A percentile compares a stretch with the other conserved stretches of the same genome.
These are phyloP conservation scores for Calonectria leucothoes DNA, from an alignment of 2,329 filamentous ascomycete genomes.

Conservation along the genomic window DNA sequence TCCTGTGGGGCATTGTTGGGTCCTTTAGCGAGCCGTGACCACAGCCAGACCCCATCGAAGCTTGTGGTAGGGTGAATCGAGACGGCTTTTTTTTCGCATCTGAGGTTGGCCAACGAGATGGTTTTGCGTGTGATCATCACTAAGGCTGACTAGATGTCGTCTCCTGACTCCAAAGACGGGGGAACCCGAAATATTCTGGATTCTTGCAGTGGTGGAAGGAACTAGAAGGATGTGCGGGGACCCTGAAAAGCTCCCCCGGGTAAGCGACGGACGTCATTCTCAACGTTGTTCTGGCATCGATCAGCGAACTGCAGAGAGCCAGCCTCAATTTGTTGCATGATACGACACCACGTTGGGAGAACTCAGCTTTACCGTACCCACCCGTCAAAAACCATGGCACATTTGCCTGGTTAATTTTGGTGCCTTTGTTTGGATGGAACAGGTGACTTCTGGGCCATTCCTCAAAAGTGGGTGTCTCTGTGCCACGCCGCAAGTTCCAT, in stretches of 20 bases:
- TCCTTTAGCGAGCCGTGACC: not conserved
- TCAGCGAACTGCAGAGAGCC: constrained; percentile 28
- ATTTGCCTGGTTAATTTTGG: not conserved
- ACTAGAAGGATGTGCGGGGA: constrained; percentile 28
- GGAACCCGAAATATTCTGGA: not conserved
- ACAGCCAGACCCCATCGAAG: not conserved
- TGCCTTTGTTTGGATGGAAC: not conserved
- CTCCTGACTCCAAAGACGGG: not conserved
- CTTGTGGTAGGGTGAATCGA: not conserved
- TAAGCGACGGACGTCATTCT: constrained; percentile 35
- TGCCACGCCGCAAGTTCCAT: not conserved
- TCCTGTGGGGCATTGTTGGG: not conserved
- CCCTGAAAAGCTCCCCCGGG: constrained; percentile 30
- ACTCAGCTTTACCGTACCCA: constrained; percentile 8
- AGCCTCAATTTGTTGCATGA: not conserved
- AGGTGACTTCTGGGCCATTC: too few relatives aligned
- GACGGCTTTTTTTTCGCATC: not conserved
- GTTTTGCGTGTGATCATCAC: not conserved
- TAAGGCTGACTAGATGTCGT: not conserved
- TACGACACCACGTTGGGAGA: not conserved
- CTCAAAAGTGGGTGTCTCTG: not conserved
- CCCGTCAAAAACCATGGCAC: not conserved
- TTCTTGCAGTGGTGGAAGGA: constrained; percentile 16
- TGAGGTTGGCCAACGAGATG: not conserved
- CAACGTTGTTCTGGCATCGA: constrained; percentile 20